phyloP scores from a whole-genome alignment of 805 yeast genomes.

The Candida nonsorbophila region DNA sequence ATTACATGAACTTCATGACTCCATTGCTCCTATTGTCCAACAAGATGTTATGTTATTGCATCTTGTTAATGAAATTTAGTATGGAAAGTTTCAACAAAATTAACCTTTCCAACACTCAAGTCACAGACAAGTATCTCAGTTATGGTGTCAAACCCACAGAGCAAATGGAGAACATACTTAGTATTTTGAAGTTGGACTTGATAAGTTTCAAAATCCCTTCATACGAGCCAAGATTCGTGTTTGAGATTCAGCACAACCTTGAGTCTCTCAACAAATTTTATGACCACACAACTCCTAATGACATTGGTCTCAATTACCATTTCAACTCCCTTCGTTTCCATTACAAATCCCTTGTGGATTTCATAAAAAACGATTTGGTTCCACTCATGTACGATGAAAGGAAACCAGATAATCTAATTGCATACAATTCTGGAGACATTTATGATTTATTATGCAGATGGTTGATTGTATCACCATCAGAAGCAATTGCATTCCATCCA shows the following conservation, averaged over 20 bases:
- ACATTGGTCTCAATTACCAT: not conserved
- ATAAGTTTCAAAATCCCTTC: slow-evolving; percentile 17
- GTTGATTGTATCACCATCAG: slow-evolving; percentile 15
- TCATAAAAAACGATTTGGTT: slow-evolving; percentile 11
- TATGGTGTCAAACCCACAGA: too few species aligned
- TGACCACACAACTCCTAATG: slow-evolving; percentile 1
- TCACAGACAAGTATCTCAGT: too few species aligned
- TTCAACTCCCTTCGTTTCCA: slow-evolving; percentile 3
- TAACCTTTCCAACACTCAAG: too few species aligned
- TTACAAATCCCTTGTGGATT: slow-evolving; percentile 11
- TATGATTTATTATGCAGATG: slow-evolving; percentile 15
- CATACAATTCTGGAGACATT: slow-evolving; percentile 13
- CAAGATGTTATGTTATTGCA: slow-evolving; percentile 9
- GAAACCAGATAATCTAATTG: slow-evolving; percentile 11
- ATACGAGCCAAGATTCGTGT: slow-evolving; percentile 16
- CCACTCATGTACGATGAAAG: slow-evolving; percentile 11
- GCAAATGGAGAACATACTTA: too few species aligned
- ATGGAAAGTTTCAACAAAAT: slow-evolving; percentile 10
- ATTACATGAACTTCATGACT: slow-evolving; percentile 9
- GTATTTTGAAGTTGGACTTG: slow-evolving; percentile 6
- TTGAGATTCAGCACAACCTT: slow-evolving; percentile 13
- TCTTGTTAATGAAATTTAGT: slow-evolving; percentile 8
- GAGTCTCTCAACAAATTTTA: slow-evolving; percentile 8
- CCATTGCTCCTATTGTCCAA: slow-evolving; percentile 10
- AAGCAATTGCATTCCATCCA: slow-evolving; percentile 3